A percentile compares a stretch with the other conserved stretches of the same genome.
Conservation (phyloP, 306 rosid species). For the Crotalaria pallida region DNA sequence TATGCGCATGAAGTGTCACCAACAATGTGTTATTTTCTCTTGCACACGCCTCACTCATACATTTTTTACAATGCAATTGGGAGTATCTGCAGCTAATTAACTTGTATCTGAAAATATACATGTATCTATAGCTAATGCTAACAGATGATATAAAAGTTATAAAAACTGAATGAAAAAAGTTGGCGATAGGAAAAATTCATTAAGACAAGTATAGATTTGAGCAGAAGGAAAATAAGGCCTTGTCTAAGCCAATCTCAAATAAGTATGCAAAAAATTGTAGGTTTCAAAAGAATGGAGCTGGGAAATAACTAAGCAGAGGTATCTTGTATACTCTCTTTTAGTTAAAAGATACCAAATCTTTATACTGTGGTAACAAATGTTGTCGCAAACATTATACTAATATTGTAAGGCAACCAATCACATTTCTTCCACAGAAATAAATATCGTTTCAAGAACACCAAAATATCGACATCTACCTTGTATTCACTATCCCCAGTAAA, state of each 20-base stretch:
- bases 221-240: neutral
- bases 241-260: neutral
- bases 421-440: neutral
- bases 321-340: neutral
- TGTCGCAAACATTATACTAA: neutral
- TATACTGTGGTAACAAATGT: neutral
- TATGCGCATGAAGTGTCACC: neutral
- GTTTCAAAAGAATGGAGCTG: neutral
- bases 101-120: neutral
- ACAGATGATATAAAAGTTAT: neutral
- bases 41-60: neutral
- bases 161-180: neutral
- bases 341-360: neutral
- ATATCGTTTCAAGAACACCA: neutral
- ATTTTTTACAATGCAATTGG: neutral
- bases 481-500: constrained; percentile 73
- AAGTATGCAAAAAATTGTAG: neutral
- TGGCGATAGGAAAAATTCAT: neutral
- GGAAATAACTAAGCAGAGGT: neutral
- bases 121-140: neutral
- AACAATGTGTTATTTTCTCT: neutral
- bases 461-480: constrained; percentile 39
- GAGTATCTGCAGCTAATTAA: neutral
- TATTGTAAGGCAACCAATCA: neutral
- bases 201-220: neutral